Conservation (phyloP, 306 rosid genomes). For the Vigna trinervia region DNA sequence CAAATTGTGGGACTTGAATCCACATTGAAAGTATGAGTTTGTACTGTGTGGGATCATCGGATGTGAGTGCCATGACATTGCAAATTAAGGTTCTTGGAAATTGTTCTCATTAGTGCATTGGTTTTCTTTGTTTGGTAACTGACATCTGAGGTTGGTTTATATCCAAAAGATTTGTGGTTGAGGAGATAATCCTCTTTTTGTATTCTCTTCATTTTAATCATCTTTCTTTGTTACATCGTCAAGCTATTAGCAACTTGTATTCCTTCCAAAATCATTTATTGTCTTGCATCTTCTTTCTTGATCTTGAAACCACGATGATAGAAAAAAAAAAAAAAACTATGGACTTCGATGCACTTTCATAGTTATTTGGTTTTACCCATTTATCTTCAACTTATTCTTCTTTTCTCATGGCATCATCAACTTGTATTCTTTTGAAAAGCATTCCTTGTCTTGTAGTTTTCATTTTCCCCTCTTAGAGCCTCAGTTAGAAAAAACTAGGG, state of each 20-base stretch:
- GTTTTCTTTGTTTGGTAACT: conserved; percentile 5
- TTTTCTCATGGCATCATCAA: not conserved
- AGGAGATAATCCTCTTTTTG: not conserved
- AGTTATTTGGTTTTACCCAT: too few relatives aligned
- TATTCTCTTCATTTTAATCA: not conserved
- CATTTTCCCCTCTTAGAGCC: too few relatives aligned
- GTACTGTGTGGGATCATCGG: not conserved
- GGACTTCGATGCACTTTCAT: too few relatives aligned
- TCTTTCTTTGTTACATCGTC: not conserved
- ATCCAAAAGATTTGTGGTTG: conserved; percentile 17
- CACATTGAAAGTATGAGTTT: not conserved
- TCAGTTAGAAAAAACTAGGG: too few relatives aligned
- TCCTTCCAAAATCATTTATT: not conserved
- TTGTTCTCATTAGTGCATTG: not conserved
- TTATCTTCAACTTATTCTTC: not conserved
- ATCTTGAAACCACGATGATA: not conserved
- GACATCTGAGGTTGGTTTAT: not conserved
- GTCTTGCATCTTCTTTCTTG: not conserved
- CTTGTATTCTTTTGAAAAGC: not conserved
- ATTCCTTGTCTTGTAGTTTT: too few relatives aligned
- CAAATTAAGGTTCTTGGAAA: conserved; percentile 16
- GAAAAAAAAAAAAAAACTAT: not conserved
- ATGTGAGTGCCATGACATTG: not conserved
- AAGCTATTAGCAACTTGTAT: not conserved
- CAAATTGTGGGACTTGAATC: not conserved